Conservation (phyloP, 768 basidiomycete genomes). For the Cyclocybe cylindracea region DNA sequence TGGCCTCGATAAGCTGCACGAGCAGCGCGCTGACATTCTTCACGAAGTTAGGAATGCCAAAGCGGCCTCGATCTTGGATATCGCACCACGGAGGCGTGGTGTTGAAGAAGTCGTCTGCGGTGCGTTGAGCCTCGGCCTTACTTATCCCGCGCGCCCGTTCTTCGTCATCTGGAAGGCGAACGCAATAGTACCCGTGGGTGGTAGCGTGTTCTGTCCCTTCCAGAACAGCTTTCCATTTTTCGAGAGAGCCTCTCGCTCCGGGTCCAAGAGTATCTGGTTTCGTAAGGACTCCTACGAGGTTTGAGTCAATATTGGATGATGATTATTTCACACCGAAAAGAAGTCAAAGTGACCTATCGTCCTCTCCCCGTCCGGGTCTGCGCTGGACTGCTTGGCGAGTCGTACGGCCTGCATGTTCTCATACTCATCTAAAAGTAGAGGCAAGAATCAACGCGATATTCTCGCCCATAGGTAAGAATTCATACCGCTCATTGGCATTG, state of each 20-base stretch:
- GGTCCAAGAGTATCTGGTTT: constrained; percentile 60
- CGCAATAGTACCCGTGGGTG: constrained; percentile 64
- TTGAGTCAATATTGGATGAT: too few species aligned
- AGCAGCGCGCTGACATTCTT: constrained; percentile 52
- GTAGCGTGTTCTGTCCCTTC: constrained; percentile 47
- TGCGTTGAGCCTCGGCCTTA: constrained; percentile 33
- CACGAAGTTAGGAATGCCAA: constrained; percentile 59
- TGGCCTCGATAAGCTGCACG: constrained; percentile 49
- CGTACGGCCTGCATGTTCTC: constrained; percentile 61
- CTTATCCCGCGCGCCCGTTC: constrained; percentile 43
- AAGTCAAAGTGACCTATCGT: constrained; percentile 52
- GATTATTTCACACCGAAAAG: constrained; percentile 23
- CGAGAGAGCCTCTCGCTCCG: constrained; percentile 41
- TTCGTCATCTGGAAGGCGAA: constrained; percentile 62
- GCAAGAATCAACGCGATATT: background rate
- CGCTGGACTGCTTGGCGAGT: constrained; percentile 53
- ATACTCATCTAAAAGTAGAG: constrained; percentile 53
- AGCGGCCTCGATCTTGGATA: constrained; percentile 44
- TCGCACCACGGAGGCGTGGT: constrained; percentile 52
- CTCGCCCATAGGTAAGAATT: background rate
- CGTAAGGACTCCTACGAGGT: constrained; percentile 72
- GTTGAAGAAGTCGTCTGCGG: constrained; percentile 47
- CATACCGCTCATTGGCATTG: constrained; percentile 65
- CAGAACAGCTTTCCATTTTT: constrained; percentile 52
- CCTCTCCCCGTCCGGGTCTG: constrained; percentile 53